Conservation (phyloP, 1,284 basidiomycete genomes). For the Ganoderma lingzhi region DNA sequence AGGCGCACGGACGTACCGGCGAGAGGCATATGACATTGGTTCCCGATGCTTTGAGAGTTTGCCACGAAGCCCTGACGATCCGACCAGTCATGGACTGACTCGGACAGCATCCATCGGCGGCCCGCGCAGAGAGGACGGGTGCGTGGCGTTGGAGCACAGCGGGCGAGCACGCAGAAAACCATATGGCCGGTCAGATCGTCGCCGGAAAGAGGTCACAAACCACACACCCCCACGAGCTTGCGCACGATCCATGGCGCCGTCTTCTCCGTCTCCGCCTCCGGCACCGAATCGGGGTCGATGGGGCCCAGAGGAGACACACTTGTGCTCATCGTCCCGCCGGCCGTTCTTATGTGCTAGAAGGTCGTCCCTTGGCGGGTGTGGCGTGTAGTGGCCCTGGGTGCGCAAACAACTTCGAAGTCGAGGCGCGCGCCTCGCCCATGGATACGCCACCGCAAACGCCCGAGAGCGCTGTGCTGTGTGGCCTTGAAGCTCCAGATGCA, state of each 20-base stretch:
- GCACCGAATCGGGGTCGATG: slow-evolving; percentile 59
- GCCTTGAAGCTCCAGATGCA: no score
- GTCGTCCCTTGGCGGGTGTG: slow-evolving; percentile 9
- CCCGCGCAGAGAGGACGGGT: background rate
- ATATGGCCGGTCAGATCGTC: slow-evolving; percentile 15
- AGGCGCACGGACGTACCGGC: slow-evolving; percentile 51
- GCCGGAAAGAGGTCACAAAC: background rate
- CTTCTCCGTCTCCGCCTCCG: slow-evolving; percentile 58
- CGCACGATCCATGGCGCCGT: slow-evolving; percentile 69
- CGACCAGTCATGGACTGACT: slow-evolving; percentile 67
- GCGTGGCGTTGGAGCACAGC: slow-evolving; percentile 6
- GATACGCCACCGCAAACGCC: slow-evolving; percentile 6
- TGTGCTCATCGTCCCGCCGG: slow-evolving; percentile 18
- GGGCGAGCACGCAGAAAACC: slow-evolving; percentile 13
- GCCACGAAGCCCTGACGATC: slow-evolving; percentile 72
- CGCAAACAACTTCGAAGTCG: slow-evolving; percentile 2
- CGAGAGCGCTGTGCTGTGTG: slow-evolving; percentile 1
- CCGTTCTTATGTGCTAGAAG: background rate
- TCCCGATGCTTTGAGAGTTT: slow-evolving; percentile 66
- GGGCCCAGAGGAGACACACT: slow-evolving; percentile 57
- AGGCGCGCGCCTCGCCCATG: background rate
- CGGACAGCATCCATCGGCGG: background rate
- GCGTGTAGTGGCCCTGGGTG: slow-evolving; percentile 1
- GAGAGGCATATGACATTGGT: slow-evolving; percentile 68
- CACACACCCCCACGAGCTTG: slow-evolving; percentile 67